Conservation (phyloP, 106 monocot genomes). For the Platanthera guangdongensis region DNA sequence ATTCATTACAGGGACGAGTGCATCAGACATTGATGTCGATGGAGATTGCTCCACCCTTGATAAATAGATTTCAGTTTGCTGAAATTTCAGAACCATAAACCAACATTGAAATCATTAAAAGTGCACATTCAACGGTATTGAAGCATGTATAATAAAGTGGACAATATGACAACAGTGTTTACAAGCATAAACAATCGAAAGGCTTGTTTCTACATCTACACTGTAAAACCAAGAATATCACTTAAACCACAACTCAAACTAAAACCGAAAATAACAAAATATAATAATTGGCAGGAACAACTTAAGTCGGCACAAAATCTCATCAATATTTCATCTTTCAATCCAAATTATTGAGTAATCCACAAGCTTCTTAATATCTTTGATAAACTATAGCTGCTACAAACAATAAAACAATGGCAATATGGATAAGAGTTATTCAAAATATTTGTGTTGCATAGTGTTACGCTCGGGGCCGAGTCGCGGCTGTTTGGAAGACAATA, state of each 20-base stretch:
- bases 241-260: background rate
- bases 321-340: background rate
- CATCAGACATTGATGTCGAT: slow-evolving; percentile 31
- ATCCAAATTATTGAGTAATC: background rate
- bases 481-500: too few species aligned
- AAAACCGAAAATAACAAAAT: background rate
- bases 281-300: background rate
- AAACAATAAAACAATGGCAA: background rate
- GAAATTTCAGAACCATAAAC: slow-evolving; percentile 11
- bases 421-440: background rate
- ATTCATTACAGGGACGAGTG: slow-evolving; percentile 37
- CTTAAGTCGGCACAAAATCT: background rate
- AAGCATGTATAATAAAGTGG: background rate
- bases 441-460: too few species aligned
- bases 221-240: slow-evolving; percentile 8
- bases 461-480: too few species aligned
- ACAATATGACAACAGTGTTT: background rate
- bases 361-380: background rate
- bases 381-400: background rate
- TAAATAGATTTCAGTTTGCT: slow-evolving; percentile 47
- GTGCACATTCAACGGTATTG: background rate
- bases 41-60: slow-evolving; percentile 70
- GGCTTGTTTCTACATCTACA: too few species aligned
- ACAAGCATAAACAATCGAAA: background rate
- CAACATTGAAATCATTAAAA: background rate